Percentiles rank a stretch among this genome's conserved stretches.
Evolutionary conservation across 2,329 filamentous ascomycete species (phyloP).

Genomic region (Cyphellophora europaea): DNA sequence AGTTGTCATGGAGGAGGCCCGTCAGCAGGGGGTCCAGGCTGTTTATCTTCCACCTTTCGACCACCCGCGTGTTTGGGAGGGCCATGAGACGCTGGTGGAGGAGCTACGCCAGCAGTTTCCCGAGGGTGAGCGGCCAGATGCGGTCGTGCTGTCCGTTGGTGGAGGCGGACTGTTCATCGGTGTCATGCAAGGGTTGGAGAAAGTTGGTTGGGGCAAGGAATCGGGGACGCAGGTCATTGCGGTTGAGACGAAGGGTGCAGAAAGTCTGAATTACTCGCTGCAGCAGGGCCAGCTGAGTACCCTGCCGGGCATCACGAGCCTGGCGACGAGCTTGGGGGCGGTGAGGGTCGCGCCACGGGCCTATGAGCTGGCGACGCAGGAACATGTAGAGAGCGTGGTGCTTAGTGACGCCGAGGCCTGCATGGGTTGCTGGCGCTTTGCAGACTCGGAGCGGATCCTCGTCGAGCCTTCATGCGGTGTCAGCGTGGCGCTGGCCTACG

Average conservation of each 20-base stretch:
- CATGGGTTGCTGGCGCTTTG: conserved; percentile 63
- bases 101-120: conserved; percentile 34
- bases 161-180: conserved; percentile 75
- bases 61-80: conserved; percentile 35
- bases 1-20: conserved; percentile 29
- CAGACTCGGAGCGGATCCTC: conserved; percentile 71
- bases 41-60: conserved; percentile 43
- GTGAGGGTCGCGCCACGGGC: conserved; percentile 58
- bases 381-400: conserved; percentile 49
- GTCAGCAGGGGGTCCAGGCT: conserved; percentile 23
- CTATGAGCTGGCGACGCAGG: conserved; percentile 52
- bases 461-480: conserved; percentile 84
- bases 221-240: conserved; percentile 48
- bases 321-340: conserved; percentile 68
- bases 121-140: conserved; percentile 45
- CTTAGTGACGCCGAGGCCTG: conserved; percentile 71
- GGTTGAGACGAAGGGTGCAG: conserved; percentile 66
- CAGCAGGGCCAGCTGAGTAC: conserved; percentile 47
- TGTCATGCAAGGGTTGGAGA: conserved; percentile 56
- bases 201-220: conserved; percentile 17
- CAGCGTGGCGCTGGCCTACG: conserved; percentile 44
- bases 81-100: conserved; percentile 34
- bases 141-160: conserved; percentile 67
- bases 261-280: conserved; percentile 58
- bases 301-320: conserved; percentile 61